These are phyloP conservation scores for Tricholomella constricta DNA, from an alignment of 768 basidiomycete genomes.

Conservation along the genomic window DNA sequence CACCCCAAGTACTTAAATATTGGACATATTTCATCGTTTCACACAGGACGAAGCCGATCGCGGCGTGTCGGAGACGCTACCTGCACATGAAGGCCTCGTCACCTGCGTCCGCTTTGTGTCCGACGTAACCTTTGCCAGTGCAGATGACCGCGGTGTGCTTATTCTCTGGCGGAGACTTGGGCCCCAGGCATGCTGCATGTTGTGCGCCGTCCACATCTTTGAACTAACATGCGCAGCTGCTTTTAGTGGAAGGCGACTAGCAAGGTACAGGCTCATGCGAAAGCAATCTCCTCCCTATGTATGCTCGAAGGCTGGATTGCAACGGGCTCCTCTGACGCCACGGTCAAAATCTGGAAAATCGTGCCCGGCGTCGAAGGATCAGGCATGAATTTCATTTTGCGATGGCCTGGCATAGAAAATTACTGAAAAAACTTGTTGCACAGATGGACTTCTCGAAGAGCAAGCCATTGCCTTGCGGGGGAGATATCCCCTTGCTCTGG, in stretches of 20 bases:
- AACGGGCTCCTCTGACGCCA: constrained; percentile 84
- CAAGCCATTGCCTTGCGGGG: constrained; percentile 69
- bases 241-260: constrained; percentile 40
- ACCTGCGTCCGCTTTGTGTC: constrained; percentile 75
- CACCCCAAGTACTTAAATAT: not conserved
- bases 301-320: constrained; percentile 51
- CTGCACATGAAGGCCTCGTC: constrained; percentile 72
- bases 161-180: constrained; percentile 59
- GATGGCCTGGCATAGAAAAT: not conserved
- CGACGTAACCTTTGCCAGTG: constrained; percentile 57
- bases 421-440: not conserved
- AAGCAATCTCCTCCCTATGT: constrained; percentile 70
- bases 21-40: constrained; percentile 4
- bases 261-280: constrained; percentile 60
- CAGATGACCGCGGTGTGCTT: constrained; percentile 74
- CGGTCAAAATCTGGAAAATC: constrained; percentile 74
- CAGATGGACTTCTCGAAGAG: constrained; percentile 41
- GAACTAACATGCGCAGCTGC: constrained; percentile 5
- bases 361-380: constrained; percentile 25
- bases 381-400: constrained; percentile 26
- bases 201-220: constrained; percentile 12
- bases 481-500: constrained; percentile 75
- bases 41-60: constrained; percentile 47
- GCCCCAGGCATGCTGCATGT: constrained; percentile 40
- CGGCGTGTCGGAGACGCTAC: constrained; percentile 70